These are phyloP conservation scores for Syncephalis plumigaleata DNA, from an alignment of 371 early-diverging fungal species.

Conservation along the genomic window DNA sequence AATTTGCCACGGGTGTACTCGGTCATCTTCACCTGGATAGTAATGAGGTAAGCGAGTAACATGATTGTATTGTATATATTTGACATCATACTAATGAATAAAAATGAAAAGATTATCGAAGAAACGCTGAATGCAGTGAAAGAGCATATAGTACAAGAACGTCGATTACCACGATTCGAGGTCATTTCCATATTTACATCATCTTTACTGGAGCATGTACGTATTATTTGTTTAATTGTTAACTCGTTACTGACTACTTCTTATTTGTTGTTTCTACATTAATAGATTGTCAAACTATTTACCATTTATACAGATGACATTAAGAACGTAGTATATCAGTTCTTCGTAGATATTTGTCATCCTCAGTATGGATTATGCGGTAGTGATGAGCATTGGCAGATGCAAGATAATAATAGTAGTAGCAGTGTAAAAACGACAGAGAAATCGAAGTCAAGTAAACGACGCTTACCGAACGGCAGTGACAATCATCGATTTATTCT, in stretches of 20 bases:
- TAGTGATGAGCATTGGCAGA: neutral
- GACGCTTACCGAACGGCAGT: neutral
- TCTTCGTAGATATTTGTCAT: neutral
- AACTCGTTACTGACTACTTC: conserved; percentile 35
- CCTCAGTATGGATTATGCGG: neutral
- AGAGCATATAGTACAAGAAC: conserved; percentile 44
- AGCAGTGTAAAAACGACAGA: neutral
- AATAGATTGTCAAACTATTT: no score
- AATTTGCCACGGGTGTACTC: conserved; percentile 40
- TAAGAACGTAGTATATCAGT: no score
- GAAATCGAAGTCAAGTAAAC: neutral
- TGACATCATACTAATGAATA: no score
- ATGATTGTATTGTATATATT: neutral
- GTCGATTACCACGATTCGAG: conserved; percentile 23
- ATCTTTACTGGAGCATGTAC: conserved; percentile 38
- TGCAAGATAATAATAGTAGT: neutral
- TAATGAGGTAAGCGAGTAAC: conserved; percentile 15
- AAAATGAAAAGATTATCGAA: neutral
- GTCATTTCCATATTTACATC: conserved; percentile 48
- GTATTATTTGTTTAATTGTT: conserved; percentile 20
- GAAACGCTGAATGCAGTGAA: conserved; percentile 23
- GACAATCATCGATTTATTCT: neutral
- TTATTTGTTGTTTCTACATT: conserved; percentile 13
- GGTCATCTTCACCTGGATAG: conserved; percentile 45
- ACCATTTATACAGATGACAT: no score